Percentiles rank a stretch among this genome's conserved stretches.
Evolutionary conservation across 1,284 basidiomycete species (phyloP).

Genomic region (Cystobasidium pallidum): DNA sequence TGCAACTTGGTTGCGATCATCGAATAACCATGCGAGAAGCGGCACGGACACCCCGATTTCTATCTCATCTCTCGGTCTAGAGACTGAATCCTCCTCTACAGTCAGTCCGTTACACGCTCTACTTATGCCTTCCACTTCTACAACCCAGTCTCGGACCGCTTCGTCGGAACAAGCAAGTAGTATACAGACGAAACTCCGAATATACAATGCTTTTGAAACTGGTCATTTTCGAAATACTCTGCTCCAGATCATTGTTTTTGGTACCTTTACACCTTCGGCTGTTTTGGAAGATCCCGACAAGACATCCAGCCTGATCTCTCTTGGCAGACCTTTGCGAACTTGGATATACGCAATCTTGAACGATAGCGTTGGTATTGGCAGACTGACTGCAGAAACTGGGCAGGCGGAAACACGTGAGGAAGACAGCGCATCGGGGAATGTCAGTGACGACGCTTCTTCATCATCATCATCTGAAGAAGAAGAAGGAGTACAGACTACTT

Average conservation of each 20-base stretch:
- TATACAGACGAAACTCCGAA: constrained; percentile 13
- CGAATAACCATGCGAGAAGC: background rate
- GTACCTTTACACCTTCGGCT: background rate
- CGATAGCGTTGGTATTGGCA: constrained; percentile 20
- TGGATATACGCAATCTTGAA: constrained; percentile 34
- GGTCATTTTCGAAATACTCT: constrained; percentile 11
- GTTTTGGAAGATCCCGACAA: constrained; percentile 36
- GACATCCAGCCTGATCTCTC: background rate
- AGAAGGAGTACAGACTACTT: background rate
- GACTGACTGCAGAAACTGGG: background rate
- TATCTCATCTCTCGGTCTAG: constrained; percentile 7
- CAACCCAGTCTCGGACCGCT: background rate
- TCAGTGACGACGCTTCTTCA: background rate
- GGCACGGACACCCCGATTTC: background rate
- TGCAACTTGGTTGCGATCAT: background rate
- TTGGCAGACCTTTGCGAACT: constrained; percentile 16
- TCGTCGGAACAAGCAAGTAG: background rate
- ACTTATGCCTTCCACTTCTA: background rate
- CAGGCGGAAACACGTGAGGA: background rate
- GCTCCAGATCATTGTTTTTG: constrained; percentile 22
- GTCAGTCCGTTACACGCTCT: constrained; percentile 14
- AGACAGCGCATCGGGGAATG: too few relatives aligned
- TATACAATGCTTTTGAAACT: constrained; percentile 35
- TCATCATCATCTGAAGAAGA: background rate
- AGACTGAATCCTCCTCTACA: background rate